Conservation (phyloP, 305 asterid genomes). For the Nicotiana rustica region DNA sequence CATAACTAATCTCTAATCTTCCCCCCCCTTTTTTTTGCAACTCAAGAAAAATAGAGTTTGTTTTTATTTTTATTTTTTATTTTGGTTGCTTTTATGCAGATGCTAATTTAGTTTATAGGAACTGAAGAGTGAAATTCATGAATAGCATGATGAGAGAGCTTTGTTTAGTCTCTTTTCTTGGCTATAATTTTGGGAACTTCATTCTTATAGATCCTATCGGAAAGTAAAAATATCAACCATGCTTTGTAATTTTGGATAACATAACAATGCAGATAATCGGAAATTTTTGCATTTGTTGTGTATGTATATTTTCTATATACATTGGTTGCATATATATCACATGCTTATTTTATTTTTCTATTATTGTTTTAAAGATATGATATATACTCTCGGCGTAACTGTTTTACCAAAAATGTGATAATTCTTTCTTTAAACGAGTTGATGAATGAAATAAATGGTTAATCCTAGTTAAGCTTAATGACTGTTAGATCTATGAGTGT, state of each 20-base stretch:
- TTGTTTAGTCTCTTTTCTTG: conserved; percentile 17
- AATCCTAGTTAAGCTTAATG: too few relatives aligned
- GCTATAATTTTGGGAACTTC: conserved; percentile 79
- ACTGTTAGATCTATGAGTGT: too few relatives aligned
- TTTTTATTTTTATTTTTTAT: conserved; percentile 27
- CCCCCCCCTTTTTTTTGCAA: not conserved
- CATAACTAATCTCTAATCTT: conserved; percentile 47
- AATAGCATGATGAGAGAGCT: conserved; percentile 32
- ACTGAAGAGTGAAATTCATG: conserved; percentile 27
- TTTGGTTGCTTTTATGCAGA: not conserved
- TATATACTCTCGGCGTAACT: too few relatives aligned
- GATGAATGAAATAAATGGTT: too few relatives aligned
- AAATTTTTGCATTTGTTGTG: conserved; percentile 33
- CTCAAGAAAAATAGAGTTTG: conserved; percentile 33
- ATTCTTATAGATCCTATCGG: conserved; percentile 47
- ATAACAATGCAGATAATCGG: conserved; percentile 47
- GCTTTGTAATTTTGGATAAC: conserved; percentile 53
- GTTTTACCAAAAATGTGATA: too few relatives aligned
- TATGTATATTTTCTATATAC: not conserved
- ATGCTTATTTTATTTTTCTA: too few relatives aligned
- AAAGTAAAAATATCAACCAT: conserved; percentile 40
- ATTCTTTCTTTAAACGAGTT: too few relatives aligned
- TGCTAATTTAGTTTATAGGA: conserved; percentile 42
- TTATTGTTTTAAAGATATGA: not conserved
- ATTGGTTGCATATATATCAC: not conserved